phyloP scores from a whole-genome alignment of 176 grass and related monocot genomes.

The Rhynchospora pubera region DNA sequence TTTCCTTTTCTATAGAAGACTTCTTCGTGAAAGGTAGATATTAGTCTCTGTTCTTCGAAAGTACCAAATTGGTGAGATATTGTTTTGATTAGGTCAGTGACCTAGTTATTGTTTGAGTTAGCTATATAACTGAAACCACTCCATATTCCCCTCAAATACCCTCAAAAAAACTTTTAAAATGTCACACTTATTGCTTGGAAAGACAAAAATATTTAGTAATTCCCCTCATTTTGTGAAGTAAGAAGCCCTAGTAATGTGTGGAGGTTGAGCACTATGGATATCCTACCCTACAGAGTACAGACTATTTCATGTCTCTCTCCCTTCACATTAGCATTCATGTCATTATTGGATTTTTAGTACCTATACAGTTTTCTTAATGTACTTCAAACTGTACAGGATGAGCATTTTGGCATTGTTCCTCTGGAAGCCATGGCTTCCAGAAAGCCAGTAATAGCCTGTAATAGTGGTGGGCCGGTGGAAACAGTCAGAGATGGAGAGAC shows the following conservation, averaged over 20 bases:
- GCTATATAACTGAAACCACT: background rate
- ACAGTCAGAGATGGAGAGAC: constrained; percentile 64
- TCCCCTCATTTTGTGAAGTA: background rate
- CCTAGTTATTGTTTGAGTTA: background rate
- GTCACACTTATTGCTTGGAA: background rate
- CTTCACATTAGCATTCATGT: background rate
- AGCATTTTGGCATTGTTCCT: constrained; percentile 98
- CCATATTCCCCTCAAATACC: no score
- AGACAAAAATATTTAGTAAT: background rate
- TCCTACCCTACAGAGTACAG: no score
- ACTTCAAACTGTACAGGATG: constrained; percentile 45
- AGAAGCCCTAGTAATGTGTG: background rate
- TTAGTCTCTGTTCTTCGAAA: background rate
- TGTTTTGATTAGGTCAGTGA: no score
- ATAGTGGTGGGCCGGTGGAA: constrained; percentile 80
- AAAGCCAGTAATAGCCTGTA: constrained; percentile 96
- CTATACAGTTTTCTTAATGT: background rate
- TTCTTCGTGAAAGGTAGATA: background rate
- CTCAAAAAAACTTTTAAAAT: background rate
- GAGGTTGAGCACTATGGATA: background rate
- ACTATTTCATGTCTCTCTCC: no score
- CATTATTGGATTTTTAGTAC: background rate
- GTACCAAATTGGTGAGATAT: no score
- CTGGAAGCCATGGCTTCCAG: constrained; percentile 88
- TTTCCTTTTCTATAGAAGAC: background rate